A percentile compares a stretch with the other conserved stretches of the same genome.
These are phyloP conservation scores for Suillus americanus DNA, from an alignment of 768 basidiomycete genomes.

Conservation along the genomic window DNA sequence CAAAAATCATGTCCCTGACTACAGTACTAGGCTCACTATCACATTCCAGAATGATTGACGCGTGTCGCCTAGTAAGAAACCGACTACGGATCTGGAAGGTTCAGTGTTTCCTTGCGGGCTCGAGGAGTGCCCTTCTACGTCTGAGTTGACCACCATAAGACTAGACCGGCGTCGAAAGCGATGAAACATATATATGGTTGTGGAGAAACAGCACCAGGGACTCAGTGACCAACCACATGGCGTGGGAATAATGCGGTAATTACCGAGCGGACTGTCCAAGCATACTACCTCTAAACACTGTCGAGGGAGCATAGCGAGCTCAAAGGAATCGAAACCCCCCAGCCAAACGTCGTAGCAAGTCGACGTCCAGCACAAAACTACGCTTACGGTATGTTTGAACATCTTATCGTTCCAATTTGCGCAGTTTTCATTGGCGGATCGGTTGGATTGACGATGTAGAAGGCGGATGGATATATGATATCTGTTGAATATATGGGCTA, in stretches of 20 bases:
- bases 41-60: not conserved
- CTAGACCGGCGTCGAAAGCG: not conserved
- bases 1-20: not conserved
- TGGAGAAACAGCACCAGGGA: not conserved
- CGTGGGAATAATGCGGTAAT: constrained; percentile 25
- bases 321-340: constrained; percentile 26
- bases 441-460: constrained; percentile 25
- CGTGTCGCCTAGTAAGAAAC: not conserved
- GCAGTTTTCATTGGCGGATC: constrained; percentile 12
- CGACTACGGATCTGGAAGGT: not conserved
- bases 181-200: not conserved
- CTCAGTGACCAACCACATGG: not conserved
- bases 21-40: not conserved
- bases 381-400: constrained; percentile 40
- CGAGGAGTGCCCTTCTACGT: not conserved
- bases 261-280: constrained; percentile 22
- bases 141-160: not conserved
- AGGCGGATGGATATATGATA: constrained; percentile 36
- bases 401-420: constrained; percentile 1
- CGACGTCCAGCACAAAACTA: constrained; percentile 40
- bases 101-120: not conserved
- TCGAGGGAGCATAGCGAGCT: constrained; percentile 14
- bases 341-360: constrained; percentile 39
- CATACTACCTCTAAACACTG: constrained; percentile 8
- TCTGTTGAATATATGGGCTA: constrained; percentile 28